Percentiles rank a stretch among this genome's conserved stretches.
Conservation (phyloP, 352 stramenopile species). For the Globisporangium canariense region DNA sequence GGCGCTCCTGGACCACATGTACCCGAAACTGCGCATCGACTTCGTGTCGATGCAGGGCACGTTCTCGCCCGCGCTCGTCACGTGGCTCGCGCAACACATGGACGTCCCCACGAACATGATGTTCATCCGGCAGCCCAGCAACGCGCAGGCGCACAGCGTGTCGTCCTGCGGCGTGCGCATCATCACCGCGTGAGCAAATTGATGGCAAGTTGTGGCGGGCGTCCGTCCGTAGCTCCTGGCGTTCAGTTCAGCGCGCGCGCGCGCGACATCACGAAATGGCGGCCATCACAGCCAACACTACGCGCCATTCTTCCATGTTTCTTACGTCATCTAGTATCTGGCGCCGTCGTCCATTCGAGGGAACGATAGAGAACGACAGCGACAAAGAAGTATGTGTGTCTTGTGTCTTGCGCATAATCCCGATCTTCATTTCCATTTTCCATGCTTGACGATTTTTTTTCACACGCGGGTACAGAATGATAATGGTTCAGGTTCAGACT, state of each 20-base stretch:
- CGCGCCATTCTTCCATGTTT: not conserved
- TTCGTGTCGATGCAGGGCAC: slow-evolving; percentile 54
- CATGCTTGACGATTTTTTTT: slow-evolving; percentile 2
- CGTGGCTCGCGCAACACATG: slow-evolving; percentile 66
- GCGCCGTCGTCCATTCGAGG: slow-evolving; percentile 3
- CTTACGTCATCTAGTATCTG: slow-evolving; percentile 4
- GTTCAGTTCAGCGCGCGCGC: not conserved
- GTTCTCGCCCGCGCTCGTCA: slow-evolving; percentile 61
- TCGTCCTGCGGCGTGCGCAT: slow-evolving; percentile 67
- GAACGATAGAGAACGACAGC: not conserved
- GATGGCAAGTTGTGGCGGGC: not conserved
- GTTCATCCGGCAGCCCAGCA: slow-evolving; percentile 86
- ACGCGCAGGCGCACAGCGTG: slow-evolving; percentile 61
- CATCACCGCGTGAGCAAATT: slow-evolving; percentile 51
- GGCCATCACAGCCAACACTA: not conserved
- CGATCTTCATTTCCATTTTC: not conserved
- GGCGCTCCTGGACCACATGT: slow-evolving; percentile 75
- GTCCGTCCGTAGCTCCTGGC: not conserved
- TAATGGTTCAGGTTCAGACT: not conserved
- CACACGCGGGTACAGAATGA: not conserved
- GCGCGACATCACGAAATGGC: slow-evolving; percentile 2
- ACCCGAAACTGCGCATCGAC: slow-evolving; percentile 82
- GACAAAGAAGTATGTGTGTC: not conserved
- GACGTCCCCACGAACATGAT: slow-evolving; percentile 82
- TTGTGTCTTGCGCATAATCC: not conserved